phyloP scores from a whole-genome alignment of 495 filamentous ascomycete species.

The Penicillium mononematosum region DNA sequence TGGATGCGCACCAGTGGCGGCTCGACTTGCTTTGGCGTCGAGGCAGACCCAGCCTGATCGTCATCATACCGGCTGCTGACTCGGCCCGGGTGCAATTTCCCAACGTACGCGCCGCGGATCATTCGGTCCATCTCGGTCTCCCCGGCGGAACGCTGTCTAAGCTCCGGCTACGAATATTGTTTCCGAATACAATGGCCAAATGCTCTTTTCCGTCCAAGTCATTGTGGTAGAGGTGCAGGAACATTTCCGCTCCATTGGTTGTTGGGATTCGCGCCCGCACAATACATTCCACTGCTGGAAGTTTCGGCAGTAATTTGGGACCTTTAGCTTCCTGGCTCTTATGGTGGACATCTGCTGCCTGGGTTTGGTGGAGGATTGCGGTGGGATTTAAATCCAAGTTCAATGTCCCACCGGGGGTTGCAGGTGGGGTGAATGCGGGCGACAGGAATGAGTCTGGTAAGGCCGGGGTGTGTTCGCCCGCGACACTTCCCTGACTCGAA shows the following conservation, averaged over 20 bases:
- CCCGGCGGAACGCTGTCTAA: constrained; percentile 74
- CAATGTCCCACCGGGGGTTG: constrained; percentile 65
- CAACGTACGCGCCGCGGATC: constrained; percentile 89
- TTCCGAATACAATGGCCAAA: constrained; percentile 94
- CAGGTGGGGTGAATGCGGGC: constrained; percentile 76
- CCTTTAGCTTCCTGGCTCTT: constrained; percentile 52
- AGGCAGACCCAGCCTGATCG: constrained; percentile 16
- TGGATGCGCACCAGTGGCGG: constrained; percentile 87
- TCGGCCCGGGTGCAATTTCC: constrained; percentile 81
- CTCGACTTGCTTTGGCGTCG: constrained; percentile 20
- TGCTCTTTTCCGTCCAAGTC: constrained; percentile 93
- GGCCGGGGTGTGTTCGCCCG: constrained; percentile 36
- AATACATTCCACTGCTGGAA: constrained; percentile 76
- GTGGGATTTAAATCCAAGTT: constrained; percentile 39
- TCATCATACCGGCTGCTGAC: constrained; percentile 62
- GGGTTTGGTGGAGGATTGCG: constrained; percentile 37
- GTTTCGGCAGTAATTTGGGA: constrained; percentile 63
- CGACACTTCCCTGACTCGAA: constrained; percentile 25
- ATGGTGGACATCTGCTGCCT: constrained; percentile 24
- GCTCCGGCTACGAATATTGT: constrained; percentile 73
- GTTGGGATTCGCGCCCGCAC: constrained; percentile 85
- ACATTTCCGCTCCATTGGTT: constrained; percentile 91
- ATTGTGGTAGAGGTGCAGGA: constrained; percentile 92
- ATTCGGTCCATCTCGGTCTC: constrained; percentile 97
- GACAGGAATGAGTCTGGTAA: constrained; percentile 60